Conservation (phyloP, 2,329 filamentous ascomycete genomes). For the Fusarium fracticaudum region DNA sequence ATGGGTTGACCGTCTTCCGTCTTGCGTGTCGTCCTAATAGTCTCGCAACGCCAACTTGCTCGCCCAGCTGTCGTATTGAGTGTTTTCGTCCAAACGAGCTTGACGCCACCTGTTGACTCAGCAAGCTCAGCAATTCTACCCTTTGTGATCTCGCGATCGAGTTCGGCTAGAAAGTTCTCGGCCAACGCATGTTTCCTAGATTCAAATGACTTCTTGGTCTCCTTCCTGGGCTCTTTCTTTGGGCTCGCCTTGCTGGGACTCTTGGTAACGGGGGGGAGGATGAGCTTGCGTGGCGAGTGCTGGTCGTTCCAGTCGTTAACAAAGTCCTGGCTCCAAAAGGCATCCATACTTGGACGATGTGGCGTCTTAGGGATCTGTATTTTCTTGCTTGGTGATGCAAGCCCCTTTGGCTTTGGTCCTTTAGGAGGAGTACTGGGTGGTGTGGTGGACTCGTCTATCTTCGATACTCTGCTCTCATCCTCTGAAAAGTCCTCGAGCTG, state of each 20-base stretch:
- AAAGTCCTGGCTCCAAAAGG: conserved; percentile 68
- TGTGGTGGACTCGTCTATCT: conserved; percentile 26
- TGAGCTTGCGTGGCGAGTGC: conserved; percentile 61
- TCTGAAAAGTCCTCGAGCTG: conserved; percentile 39
- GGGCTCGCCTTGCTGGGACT: conserved; percentile 44
- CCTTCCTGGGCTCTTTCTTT: conserved; percentile 51
- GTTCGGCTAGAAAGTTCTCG: conserved; percentile 69
- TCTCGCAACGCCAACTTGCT: conserved; percentile 76
- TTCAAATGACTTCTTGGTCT: conserved; percentile 69
- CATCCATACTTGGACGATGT: conserved; percentile 62
- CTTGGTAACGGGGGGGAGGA: conserved; percentile 44
- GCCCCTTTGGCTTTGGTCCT: conserved; percentile 23
- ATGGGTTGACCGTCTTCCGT: conserved; percentile 39
- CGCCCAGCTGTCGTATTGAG: conserved; percentile 82
- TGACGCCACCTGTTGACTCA: conserved; percentile 73
- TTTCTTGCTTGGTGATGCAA: conserved; percentile 47
- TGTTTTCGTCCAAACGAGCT: conserved; percentile 79
- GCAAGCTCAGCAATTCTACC: conserved; percentile 69
- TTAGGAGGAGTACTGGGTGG: conserved; percentile 37
- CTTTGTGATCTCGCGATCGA: conserved; percentile 72
- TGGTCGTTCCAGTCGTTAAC: conserved; percentile 73
- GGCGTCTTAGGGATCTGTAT: conserved; percentile 62
- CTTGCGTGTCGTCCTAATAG: conserved; percentile 50
- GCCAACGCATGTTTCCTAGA: conserved; percentile 70
- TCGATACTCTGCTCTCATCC: conserved; percentile 22